Evolutionary conservation across 257 asterid genomes (phyloP), one percentile per base, ranked within the genome.

Genomic region (Nemophila menziesii): DNA sequence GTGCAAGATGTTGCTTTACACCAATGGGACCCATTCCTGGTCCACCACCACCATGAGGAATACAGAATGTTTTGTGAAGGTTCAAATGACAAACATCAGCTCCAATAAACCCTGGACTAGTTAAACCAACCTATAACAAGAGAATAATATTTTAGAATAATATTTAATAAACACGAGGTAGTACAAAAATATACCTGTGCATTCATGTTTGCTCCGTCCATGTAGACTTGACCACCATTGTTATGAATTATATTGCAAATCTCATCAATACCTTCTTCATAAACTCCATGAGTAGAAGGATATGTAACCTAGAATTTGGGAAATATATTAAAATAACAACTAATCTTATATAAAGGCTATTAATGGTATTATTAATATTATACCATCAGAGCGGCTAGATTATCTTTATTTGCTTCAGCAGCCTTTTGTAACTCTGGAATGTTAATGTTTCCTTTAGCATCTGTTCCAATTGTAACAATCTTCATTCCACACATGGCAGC

Each of bases 171-270:
- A 20, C 3, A 11, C 17, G 11, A 16, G 11, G 17, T 39, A 42
- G 39, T 37, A 19, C 33, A 23, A 42, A n/a, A 17, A 52, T 9
- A 55, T 1, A 90, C 99, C 96, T 90, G 99, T 49, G 99, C 99
- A 26, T 90, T 90, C 99, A 90, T 90, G 92, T 90, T 90, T 46
- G 99, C 99, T 69, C 99, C 99, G 56, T 90, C 99, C 96, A 85
- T 90, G 80, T 90, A 90, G 38, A 90, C 99, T 72, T 90, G 99
- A 52, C 99, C 99, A 37, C 96, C 96, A 43, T 90, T 85, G 48
- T 90, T 89, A 29, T 90, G 99, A 73, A 90, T 85, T 45, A 90
- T 81, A 68, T 74, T 77, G 69, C 99, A 90, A 39, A 90, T 90
- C 63, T 85, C 96, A 52, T 85, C 99, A 40, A 90, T 81, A 26